These are phyloP conservation scores for Pichia norvegensis DNA, from an alignment of 1,139 yeast species.

Conservation along the genomic window DNA sequence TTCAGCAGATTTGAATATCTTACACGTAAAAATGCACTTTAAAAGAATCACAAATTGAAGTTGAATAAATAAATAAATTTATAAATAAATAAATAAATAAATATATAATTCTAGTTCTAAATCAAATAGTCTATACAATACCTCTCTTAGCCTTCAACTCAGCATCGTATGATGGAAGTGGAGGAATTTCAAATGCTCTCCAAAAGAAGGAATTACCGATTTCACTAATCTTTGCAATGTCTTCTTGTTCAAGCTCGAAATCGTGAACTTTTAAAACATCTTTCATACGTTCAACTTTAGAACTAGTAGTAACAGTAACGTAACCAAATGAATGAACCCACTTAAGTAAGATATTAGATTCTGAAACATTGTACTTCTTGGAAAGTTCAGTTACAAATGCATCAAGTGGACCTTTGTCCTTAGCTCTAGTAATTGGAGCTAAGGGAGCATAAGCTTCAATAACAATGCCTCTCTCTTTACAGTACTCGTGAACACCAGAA, in stretches of 20 bases:
- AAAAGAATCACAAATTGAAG: background rate
- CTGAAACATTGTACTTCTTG: conserved; percentile 45
- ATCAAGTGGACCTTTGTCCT: conserved; percentile 28
- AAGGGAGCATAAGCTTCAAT: conserved; percentile 66
- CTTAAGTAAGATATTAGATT: conserved; percentile 57
- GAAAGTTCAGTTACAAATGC: conserved; percentile 38
- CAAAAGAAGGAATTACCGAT: conserved; percentile 29
- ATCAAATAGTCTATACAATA: conserved; percentile 1
- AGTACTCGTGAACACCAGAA: conserved; percentile 50
- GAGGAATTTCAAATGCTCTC: conserved; percentile 21
- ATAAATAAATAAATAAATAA: background rate
- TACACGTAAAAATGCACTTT: conserved; percentile 69
- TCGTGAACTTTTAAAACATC: conserved; percentile 47
- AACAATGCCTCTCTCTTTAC: conserved; percentile 43
- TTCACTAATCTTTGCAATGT: conserved; percentile 35
- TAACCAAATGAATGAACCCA: conserved; percentile 60
- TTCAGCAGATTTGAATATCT: conserved; percentile 89
- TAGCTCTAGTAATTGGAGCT: conserved; percentile 36
- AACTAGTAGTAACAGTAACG: conserved; percentile 65
- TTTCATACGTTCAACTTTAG: conserved; percentile 49
- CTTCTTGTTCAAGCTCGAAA: conserved; percentile 44
- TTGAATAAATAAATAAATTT: background rate
- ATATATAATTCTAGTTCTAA: background rate
- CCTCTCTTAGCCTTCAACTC: conserved; percentile 16
- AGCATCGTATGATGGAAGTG: conserved; percentile 18